Conservation (phyloP, 169 alveolate species). For the Cryptosporidium bovis region DNA sequence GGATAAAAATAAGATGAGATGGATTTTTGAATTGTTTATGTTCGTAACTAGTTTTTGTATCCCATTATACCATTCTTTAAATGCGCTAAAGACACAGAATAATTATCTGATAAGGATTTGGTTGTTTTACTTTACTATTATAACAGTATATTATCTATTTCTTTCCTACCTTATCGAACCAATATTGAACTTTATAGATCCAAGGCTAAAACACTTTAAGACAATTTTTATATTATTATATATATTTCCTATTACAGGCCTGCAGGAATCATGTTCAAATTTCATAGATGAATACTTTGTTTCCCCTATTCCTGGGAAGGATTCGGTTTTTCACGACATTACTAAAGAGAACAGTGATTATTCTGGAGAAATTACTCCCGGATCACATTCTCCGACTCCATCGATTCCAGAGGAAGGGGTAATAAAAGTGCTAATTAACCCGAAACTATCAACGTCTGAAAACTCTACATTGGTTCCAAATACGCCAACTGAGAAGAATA, state of each 20-base stretch:
- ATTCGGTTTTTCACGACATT: not conserved
- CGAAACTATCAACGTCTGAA: slow-evolving; percentile 12
- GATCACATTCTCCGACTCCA: slow-evolving; percentile 29
- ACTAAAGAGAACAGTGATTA: too few species aligned
- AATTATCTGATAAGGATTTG: slow-evolving; percentile 24
- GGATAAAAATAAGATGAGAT: too few species aligned
- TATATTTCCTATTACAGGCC: slow-evolving; percentile 39
- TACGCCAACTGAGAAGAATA: slow-evolving; percentile 40
- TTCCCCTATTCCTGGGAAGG: not conserved
- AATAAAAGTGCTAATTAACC: slow-evolving; percentile 4
- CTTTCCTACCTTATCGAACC: slow-evolving; percentile 26
- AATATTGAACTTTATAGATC: not conserved
- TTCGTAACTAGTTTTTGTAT: slow-evolving; percentile 22
- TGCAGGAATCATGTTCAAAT: slow-evolving; percentile 46
- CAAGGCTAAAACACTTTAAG: slow-evolving; percentile 15
- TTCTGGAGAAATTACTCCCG: slow-evolving; percentile 10
- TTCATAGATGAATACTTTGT: slow-evolving; percentile 7
- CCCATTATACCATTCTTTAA: slow-evolving; percentile 33
- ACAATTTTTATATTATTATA: slow-evolving; percentile 11
- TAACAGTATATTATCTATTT: slow-evolving; percentile 9
- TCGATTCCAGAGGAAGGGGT: slow-evolving; percentile 69
- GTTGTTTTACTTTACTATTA: slow-evolving; percentile 25
- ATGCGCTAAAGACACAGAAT: slow-evolving; percentile 24
- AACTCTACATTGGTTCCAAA: slow-evolving; percentile 49
- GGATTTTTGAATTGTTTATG: not conserved